Evolutionary conservation across 2,329 filamentous ascomycete species (phyloP).

Genomic region (Colletotrichum acutatum): DNA sequence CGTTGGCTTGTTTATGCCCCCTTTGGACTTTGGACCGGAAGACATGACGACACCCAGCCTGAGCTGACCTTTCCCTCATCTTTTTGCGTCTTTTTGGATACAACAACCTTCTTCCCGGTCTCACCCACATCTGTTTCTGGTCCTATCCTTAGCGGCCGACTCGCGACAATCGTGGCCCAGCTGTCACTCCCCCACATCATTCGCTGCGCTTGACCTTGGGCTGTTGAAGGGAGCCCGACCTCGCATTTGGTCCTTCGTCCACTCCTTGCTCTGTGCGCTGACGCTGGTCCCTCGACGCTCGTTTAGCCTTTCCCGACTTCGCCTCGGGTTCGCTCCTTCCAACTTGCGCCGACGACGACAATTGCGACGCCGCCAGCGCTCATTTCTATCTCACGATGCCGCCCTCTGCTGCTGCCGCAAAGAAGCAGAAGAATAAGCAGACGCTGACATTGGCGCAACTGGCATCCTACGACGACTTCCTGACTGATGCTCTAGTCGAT

Average conservation of each 20-base stretch:
- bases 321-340: conserved; percentile 7
- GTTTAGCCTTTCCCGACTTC: conserved; percentile 26
- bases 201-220: conserved; percentile 23
- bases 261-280: conserved; percentile 30
- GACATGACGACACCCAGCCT: conserved; percentile 33
- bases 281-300: conserved; percentile 28
- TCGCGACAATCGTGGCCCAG: conserved; percentile 5
- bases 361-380: conserved; percentile 2
- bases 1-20: conserved; percentile 8
- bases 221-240: conserved; percentile 29
- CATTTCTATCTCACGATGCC: conserved; percentile 46
- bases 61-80: conserved; percentile 26
- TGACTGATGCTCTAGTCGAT: conserved; percentile 95
- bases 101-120: conserved; percentile 17
- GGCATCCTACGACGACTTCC: conserved; percentile 92
- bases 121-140: conserved; percentile 3
- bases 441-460: conserved; percentile 87
- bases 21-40: conserved; percentile 25
- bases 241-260: conserved; percentile 27
- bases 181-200: conserved; percentile 4
- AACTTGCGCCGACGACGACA: conserved; percentile 17
- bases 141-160: not conserved
- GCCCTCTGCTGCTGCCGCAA: conserved; percentile 46
- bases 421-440: conserved; percentile 73
- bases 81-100: conserved; percentile 14